phyloP scores from a whole-genome alignment of 208 protist genomes.

The Wallacemonas collosoma region DNA sequence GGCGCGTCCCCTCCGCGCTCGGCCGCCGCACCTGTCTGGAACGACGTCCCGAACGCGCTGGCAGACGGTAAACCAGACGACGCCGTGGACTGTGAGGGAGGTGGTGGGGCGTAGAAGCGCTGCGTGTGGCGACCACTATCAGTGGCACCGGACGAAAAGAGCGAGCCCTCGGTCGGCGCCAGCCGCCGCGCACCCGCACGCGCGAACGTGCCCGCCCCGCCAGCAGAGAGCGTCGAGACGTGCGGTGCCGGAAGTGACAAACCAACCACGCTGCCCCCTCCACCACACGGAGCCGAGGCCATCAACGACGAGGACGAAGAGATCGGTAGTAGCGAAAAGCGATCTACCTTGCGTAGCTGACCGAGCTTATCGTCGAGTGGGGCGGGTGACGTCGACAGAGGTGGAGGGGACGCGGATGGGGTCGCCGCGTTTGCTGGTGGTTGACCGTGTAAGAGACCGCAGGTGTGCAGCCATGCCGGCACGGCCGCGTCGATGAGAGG shows the following conservation, averaged over 20 bases:
- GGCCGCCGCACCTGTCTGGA: too few relatives aligned
- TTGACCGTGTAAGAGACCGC: not conserved
- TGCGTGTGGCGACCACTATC: conserved; percentile 11
- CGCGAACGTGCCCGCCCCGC: not conserved
- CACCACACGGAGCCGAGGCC: not conserved
- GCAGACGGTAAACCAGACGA: too few relatives aligned
- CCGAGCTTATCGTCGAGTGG: not conserved
- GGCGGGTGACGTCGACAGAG: not conserved
- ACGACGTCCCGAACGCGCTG: too few relatives aligned
- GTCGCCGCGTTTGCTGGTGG: not conserved
- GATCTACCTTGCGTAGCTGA: conserved; percentile 1
- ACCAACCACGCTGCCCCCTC: not conserved
- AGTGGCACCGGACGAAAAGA: not conserved
- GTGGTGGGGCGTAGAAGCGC: conserved; percentile 1
- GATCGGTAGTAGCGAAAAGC: conserved; percentile 18
- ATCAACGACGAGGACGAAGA: conserved; percentile 3
- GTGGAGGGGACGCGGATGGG: not conserved
- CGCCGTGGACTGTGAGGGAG: not conserved
- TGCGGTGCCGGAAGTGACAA: too few relatives aligned
- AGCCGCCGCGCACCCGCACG: not conserved
- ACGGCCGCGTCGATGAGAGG: conserved; percentile 21
- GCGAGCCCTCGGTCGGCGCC: too few relatives aligned
- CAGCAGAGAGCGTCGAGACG: too few relatives aligned
- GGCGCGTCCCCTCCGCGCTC: too few relatives aligned
- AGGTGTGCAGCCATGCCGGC: not conserved